A percentile compares a stretch with the other conserved stretches of the same genome.
These are phyloP conservation scores for Fusarium heterosporum DNA, from an alignment of 2,329 filamentous ascomycete species.

Conservation along the genomic window DNA sequence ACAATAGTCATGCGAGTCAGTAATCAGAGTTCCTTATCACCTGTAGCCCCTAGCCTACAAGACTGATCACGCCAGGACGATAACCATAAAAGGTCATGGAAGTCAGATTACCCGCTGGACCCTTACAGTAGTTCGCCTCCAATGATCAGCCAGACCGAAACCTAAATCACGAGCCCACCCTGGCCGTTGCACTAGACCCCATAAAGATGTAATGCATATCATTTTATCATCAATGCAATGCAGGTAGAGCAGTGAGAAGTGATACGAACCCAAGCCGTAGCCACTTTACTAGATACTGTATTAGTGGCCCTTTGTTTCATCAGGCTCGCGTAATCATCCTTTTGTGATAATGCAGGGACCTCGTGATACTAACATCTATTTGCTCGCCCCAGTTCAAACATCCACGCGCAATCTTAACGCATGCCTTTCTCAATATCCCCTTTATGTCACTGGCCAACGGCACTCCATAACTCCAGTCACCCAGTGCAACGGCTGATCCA, in stretches of 20 bases:
- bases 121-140: neutral
- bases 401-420: slow-evolving; percentile 35
- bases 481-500: slow-evolving; percentile 3
- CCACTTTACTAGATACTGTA: neutral
- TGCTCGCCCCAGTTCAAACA: slow-evolving; percentile 4
- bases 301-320: neutral
- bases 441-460: slow-evolving; percentile 6
- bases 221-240: neutral
- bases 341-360: slow-evolving; percentile 17
- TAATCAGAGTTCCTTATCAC: neutral
- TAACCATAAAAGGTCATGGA: neutral
- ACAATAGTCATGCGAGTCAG: neutral
- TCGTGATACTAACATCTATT: slow-evolving; percentile 18
- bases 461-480: slow-evolving; percentile 12
- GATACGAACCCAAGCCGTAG: neutral
- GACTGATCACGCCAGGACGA: neutral
- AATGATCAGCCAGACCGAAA: slow-evolving; percentile 14
- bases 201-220: neutral
- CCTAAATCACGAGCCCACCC: slow-evolving; percentile 9
- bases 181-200: slow-evolving; percentile 10
- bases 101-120: neutral
- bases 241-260: neutral
- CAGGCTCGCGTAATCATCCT: neutral
- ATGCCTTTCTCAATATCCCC: slow-evolving; percentile 23
- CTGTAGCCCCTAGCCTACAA: neutral